phyloP scores from a whole-genome alignment of 2,329 filamentous ascomycete genomes.

The Diplocarpon mali region DNA sequence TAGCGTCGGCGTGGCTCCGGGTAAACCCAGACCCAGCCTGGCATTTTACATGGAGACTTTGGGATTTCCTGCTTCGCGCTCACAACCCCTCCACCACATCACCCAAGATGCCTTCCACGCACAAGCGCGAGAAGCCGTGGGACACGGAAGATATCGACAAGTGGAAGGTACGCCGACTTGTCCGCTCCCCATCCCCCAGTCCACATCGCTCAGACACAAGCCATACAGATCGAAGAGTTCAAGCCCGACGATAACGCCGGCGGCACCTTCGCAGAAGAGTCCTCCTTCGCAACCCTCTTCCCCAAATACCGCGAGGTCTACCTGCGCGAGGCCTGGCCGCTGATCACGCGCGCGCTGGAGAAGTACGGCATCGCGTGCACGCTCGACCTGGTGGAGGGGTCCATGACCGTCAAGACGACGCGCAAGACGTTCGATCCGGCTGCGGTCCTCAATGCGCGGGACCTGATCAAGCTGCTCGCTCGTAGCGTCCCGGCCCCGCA shows the following conservation, averaged over 20 bases:
- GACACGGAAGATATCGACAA: slow-evolving; percentile 96
- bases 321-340: slow-evolving; percentile 83
- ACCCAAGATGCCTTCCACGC: slow-evolving; percentile 66
- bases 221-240: slow-evolving; percentile 63
- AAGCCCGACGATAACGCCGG: slow-evolving; percentile 73
- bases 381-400: slow-evolving; percentile 88
- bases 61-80: slow-evolving; percentile 9
- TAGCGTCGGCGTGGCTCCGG: too few relatives aligned
- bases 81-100: slow-evolving; percentile 13
- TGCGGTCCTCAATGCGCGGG: slow-evolving; percentile 83
- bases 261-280: slow-evolving; percentile 86
- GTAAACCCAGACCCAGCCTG: too few relatives aligned
- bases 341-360: slow-evolving; percentile 77
- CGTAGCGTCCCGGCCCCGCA: slow-evolving; percentile 87
- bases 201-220: neutral
- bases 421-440: slow-evolving; percentile 86
- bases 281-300: slow-evolving; percentile 76
- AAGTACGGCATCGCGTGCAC: slow-evolving; percentile 83
- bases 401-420: slow-evolving; percentile 94
- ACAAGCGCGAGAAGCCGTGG: slow-evolving; percentile 87
- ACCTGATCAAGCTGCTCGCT: slow-evolving; percentile 86
- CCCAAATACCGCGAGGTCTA: slow-evolving; percentile 96
- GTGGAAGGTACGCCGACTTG: slow-evolving; percentile 58
- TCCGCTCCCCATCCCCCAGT: neutral
- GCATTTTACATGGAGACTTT: slow-evolving; percentile 5